phyloP scores from a whole-genome alignment of 768 basidiomycete species.

The Dictyophora rubrovolvata region DNA sequence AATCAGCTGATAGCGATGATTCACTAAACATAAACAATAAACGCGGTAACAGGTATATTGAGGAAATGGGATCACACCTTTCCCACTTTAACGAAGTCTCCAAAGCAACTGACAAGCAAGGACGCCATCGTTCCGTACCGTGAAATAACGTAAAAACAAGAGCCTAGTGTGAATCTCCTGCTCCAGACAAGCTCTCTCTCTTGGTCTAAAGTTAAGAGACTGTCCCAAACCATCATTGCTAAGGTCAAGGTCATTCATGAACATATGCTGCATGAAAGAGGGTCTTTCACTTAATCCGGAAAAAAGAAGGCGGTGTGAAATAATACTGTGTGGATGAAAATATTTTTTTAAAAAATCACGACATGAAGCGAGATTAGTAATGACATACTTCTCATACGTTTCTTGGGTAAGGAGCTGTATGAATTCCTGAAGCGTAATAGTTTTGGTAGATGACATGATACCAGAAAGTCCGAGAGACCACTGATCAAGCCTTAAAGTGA shows the following conservation, averaged over 20 bases:
- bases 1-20: not conserved
- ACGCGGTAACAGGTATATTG: not conserved
- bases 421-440: too few species aligned
- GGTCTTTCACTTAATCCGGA: not conserved
- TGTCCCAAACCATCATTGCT: not conserved
- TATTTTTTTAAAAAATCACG: not conserved
- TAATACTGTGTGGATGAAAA: not conserved
- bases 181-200: not conserved
- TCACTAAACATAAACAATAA: not conserved
- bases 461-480: too few species aligned
- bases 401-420: too few species aligned
- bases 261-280: not conserved
- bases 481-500: too few species aligned
- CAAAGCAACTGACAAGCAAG: not conserved
- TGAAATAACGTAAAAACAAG: not conserved
- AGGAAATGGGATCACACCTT: not conserved
- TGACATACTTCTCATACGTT: not conserved
- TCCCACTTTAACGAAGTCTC: not conserved
- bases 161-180: not conserved
- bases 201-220: not conserved
- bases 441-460: too few species aligned
- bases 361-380: not conserved
- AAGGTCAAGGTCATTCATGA: not conserved
- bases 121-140: not conserved
- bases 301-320: not conserved